Conservation (phyloP, 495 filamentous ascomycete species). For the Hyaloscypha hepaticicola region DNA sequence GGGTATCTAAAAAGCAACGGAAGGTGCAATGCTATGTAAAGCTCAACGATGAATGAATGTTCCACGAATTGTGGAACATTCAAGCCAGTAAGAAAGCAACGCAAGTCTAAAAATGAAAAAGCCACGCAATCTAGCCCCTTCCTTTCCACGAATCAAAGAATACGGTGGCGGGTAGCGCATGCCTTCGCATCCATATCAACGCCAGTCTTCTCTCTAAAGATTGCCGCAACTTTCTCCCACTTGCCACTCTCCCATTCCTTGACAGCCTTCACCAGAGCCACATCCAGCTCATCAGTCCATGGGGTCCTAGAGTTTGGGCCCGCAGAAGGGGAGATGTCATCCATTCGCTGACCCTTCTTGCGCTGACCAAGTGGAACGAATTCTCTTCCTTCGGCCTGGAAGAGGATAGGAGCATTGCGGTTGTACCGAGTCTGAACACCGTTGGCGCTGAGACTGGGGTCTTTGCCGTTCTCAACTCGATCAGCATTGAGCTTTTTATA, state of each 20-base stretch:
- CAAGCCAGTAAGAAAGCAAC: background rate
- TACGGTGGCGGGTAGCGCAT: slow-evolving; percentile 12
- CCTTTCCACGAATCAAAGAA: background rate
- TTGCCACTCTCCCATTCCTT: slow-evolving; percentile 16
- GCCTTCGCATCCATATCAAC: background rate
- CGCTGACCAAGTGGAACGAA: slow-evolving; percentile 24
- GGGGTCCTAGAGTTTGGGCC: background rate
- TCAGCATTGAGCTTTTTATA: slow-evolving; percentile 18
- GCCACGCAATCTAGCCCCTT: background rate
- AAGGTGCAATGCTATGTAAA: background rate
- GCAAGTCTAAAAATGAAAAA: background rate
- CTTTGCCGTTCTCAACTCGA: slow-evolving; percentile 13
- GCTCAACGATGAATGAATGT: too few relatives aligned
- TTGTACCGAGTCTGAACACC: slow-evolving; percentile 26
- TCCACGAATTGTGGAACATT: too few relatives aligned
- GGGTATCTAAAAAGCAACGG: background rate
- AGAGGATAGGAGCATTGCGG: slow-evolving; percentile 29
- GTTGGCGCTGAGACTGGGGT: slow-evolving; percentile 13
- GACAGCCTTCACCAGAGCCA: slow-evolving; percentile 1
- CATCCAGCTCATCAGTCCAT: slow-evolving; percentile 25
- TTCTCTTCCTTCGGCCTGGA: slow-evolving; percentile 15
- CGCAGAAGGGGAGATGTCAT: background rate
- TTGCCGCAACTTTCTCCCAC: slow-evolving; percentile 20
- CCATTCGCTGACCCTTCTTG: background rate
- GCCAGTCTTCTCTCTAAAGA: slow-evolving; percentile 21